A percentile compares a stretch with the other conserved stretches of the same genome.
phyloP scores from a whole-genome alignment of 306 rosid species.

The Vigna angularis region DNA sequence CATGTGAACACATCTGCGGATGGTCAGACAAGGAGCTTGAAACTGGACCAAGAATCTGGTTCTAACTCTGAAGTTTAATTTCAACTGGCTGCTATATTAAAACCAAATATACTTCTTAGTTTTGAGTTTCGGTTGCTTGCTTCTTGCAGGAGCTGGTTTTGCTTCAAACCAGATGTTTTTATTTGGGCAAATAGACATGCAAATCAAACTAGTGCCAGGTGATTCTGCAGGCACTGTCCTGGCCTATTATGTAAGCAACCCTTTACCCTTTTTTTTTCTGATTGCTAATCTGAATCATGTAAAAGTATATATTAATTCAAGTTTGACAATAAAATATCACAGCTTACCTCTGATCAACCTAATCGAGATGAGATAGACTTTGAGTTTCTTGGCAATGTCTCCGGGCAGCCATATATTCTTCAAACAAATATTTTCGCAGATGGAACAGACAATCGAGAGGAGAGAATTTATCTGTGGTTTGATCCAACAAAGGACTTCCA shows the following conservation, averaged over 20 bases:
- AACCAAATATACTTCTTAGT: background rate
- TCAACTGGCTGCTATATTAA: background rate
- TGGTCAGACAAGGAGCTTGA: constrained; percentile 71
- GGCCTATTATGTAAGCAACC: constrained; percentile 75
- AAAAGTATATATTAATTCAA: background rate
- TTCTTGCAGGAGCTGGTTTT: constrained; percentile 74
- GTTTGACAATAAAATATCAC: constrained; percentile 45
- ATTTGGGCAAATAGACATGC: constrained; percentile 91
- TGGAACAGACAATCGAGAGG: constrained; percentile 81
- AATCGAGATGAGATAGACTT: constrained; percentile 86
- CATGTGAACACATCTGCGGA: constrained; percentile 82
- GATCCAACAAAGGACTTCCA: constrained; percentile 92
- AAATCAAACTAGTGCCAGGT: constrained; percentile 85
- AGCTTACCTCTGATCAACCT: constrained; percentile 88
- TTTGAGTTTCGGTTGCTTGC: constrained; percentile 19
- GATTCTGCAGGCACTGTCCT: constrained; percentile 93
- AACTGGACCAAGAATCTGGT: constrained; percentile 91
- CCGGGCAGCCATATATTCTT: constrained; percentile 73
- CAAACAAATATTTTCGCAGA: constrained; percentile 86
- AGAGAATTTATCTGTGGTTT: constrained; percentile 91
- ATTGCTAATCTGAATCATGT: background rate
- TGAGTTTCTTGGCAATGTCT: constrained; percentile 90
- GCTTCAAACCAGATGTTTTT: constrained; percentile 87
- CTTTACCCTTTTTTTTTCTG: background rate
- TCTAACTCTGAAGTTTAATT: constrained; percentile 6